Evolutionary conservation across 2,329 filamentous ascomycete genomes (phyloP), one percentile per base, ranked within the genome.

Genomic region (Ceratocystiopsis sp.): DNA sequence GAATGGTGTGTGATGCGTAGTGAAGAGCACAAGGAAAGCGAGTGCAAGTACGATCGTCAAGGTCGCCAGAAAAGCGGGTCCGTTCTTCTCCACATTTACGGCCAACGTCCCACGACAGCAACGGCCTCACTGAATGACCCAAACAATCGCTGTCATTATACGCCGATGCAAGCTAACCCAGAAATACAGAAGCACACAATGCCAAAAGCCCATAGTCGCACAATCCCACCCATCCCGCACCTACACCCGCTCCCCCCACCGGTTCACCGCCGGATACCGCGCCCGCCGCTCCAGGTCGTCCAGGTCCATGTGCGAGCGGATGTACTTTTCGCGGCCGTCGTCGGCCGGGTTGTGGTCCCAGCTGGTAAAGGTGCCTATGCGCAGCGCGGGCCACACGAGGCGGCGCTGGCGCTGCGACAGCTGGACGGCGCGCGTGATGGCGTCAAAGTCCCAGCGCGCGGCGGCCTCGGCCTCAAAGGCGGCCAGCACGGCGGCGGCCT

Each of bases 271-370:
- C 0, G 84, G 84, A 61, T 68, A 91, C 37, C 84, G 71, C 36
- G 84, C 83, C 48, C 73, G 73, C 44, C 81, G 72, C 65, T 91
- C 84, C 8, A 91, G 67, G 45, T 86, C 80, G 55, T 91, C 84
- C 1, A 91, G 72, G 16, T 82, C 78, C 52, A 86, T 80, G 56
- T 83, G 80, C 33, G 79, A 84, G 45, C 87, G 82, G 53, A 95
- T 93, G 60, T 89, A 93, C 68, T 80, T 81, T 50, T 74, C 67
- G 40, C 69, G 65, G 21, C 78, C 81, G 54, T 84, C 74, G 50
- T 83, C 76, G 3, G 69, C 62, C 0, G 85, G 85, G 62, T 87
- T 73, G 61, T 80, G 82, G 60, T 95, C 87, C 87, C 87, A 95
- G 56, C 77, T 73, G 35, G 82, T 81, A 52, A 84, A 85, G 34